A percentile compares a stretch with the other conserved stretches of the same genome.
Conservation (phyloP, 2,329 filamentous ascomycete genomes). For the Ophiocordyceps sinensis region DNA sequence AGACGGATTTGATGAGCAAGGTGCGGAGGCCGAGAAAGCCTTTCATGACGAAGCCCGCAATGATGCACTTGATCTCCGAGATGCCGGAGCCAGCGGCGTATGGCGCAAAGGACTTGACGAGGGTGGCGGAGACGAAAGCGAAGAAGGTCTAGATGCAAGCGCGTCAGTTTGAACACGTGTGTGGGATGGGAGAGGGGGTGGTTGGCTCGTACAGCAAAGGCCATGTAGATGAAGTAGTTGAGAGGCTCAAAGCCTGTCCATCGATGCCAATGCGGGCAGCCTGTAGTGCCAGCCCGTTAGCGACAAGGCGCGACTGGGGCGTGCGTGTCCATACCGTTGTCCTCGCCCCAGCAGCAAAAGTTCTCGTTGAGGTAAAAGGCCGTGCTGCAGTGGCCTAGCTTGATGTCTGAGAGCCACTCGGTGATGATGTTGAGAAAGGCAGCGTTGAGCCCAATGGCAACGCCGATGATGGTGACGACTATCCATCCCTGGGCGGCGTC, state of each 20-base stretch:
- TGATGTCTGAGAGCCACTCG: slow-evolving; percentile 93
- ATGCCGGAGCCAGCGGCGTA: slow-evolving; percentile 96
- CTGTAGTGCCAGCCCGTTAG: slow-evolving; percentile 22
- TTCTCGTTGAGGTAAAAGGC: slow-evolving; percentile 94
- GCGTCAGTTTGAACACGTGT: no score
- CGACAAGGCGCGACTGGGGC: not conserved
- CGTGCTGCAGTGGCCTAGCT: slow-evolving; percentile 88
- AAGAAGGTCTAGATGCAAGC: slow-evolving; percentile 46
- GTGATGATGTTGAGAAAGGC: slow-evolving; percentile 90
- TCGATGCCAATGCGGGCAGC: slow-evolving; percentile 74
- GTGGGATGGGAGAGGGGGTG: not conserved
- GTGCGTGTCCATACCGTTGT: slow-evolving; percentile 43
- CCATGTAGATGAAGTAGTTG: slow-evolving; percentile 80
- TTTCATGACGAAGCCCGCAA: slow-evolving; percentile 98
- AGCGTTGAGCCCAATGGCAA: slow-evolving; percentile 86
- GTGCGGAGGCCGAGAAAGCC: slow-evolving; percentile 90
- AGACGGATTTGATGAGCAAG: slow-evolving; percentile 84
- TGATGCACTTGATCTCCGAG: slow-evolving; percentile 98
- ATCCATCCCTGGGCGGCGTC: slow-evolving; percentile 97
- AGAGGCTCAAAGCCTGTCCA: slow-evolving; percentile 69
- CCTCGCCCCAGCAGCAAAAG: slow-evolving; percentile 96
- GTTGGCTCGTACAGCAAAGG: slow-evolving; percentile 52
- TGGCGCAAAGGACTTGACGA: slow-evolving; percentile 85
- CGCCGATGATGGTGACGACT: slow-evolving; percentile 83
- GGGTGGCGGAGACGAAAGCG: slow-evolving; percentile 63